These are phyloP conservation scores for Pseudozyma thailandica DNA, from an alignment of 1,284 basidiomycete species.

Conservation along the genomic window DNA sequence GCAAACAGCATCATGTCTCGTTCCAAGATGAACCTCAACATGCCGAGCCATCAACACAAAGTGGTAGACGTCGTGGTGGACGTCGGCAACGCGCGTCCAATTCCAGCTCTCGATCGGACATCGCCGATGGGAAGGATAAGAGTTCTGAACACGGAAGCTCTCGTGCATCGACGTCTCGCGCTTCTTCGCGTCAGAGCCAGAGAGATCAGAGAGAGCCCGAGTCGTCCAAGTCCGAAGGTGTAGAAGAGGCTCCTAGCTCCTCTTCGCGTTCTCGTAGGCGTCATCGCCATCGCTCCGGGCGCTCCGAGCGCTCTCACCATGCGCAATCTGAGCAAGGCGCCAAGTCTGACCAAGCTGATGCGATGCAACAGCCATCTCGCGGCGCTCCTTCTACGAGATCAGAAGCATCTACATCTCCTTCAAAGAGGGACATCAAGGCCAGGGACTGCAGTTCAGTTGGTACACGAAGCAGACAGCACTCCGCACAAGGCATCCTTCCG, in stretches of 20 bases:
- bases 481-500: constrained; percentile 21
- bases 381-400: constrained; percentile 16
- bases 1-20: constrained; percentile 46
- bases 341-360: constrained; percentile 6
- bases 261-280: constrained; percentile 21
- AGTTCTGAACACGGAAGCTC: constrained; percentile 39
- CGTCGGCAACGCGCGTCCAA: constrained; percentile 26
- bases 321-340: constrained; percentile 8
- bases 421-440: constrained; percentile 20
- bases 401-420: constrained; percentile 21
- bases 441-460: constrained; percentile 19
- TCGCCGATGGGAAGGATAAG: constrained; percentile 14
- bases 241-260: constrained; percentile 22
- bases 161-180: constrained; percentile 17
- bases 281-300: constrained; percentile 18
- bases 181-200: constrained; percentile 42
- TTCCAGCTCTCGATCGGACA: constrained; percentile 13
- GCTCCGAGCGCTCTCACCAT: constrained; percentile 21
- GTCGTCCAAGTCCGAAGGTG: constrained; percentile 25
- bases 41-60: constrained; percentile 11
- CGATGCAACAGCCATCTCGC: constrained; percentile 2
- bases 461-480: constrained; percentile 29
- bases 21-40: constrained; percentile 38
- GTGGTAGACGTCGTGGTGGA: constrained; percentile 20
- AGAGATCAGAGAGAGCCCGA: constrained; percentile 32